phyloP scores from a whole-genome alignment of 164 flowering plant genomes.

The grape (Vitis vinifera) region DNA sequence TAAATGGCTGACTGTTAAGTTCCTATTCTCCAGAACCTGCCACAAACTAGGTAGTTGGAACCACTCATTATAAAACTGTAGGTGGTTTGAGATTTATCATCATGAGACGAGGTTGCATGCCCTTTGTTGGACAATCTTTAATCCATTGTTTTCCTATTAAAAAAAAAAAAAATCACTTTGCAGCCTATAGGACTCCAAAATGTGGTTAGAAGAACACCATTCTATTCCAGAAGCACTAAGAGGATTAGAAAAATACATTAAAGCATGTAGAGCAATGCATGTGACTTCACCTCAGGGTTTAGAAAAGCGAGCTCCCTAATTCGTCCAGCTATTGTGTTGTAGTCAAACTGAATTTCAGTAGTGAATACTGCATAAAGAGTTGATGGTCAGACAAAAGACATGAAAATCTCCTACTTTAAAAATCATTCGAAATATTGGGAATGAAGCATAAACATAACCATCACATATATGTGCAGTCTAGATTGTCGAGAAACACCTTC shows the following conservation, averaged over 20 bases:
- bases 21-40: neutral
- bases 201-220: neutral
- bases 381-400: neutral
- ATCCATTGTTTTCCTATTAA: too few species aligned
- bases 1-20: neutral
- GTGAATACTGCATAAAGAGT: slow-evolving; percentile 68
- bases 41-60: neutral
- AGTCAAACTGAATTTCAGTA: slow-evolving; percentile 73
- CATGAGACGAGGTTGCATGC: neutral
- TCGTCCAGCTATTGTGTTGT: slow-evolving; percentile 82
- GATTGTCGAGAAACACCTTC: slow-evolving; percentile 46
- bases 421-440: neutral
- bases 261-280: neutral
- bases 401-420: neutral
- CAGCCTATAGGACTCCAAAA: neutral
- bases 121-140: too few species aligned
- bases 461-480: neutral
- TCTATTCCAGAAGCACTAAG: too few species aligned
- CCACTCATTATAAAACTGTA: neutral
- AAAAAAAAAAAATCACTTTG: too few species aligned
- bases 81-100: too few species aligned
- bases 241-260: neutral
- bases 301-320: slow-evolving; percentile 95
- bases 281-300: slow-evolving; percentile 67
- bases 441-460: neutral